Base-by-base conservation (phyloP, 805 yeast species). In the Cyberlindnera mrakii region DNA sequence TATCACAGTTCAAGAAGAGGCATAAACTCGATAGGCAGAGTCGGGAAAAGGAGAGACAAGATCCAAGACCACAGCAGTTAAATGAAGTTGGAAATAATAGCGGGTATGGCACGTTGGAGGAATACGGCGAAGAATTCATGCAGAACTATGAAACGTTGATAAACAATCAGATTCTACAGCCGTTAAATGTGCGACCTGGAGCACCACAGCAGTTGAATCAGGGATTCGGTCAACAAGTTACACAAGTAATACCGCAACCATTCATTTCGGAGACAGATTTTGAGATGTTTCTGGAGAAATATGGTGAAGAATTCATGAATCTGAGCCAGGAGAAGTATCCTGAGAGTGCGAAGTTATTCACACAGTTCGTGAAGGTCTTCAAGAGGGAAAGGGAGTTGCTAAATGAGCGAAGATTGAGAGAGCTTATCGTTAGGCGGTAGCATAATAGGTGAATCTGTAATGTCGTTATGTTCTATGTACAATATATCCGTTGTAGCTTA, bases 1-100 rank as follows among this genome's bases (percentile, higher is more conserved):
- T 78, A 35, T 65, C 75, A 11, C 80, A 75, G 52, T 78, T 78
- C 59, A 78, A 78, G 57, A 77, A 74, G 49, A 60, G 82, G 39
- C 81, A 78, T 52, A 80, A 75, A 1, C 57, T 75, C 34, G 64
- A 65, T 48, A 63, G 59, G 11, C 36, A 20, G 30, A 32, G 31
- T 30, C 35, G 35, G 27, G 40, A 19, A 25, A 37, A 18, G 33
- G 14, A n/a, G n/a, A 29, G 30, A 16, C 19, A 35, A 15, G 30
- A 35, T 20, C 42, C 30, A 23, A 14, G 20, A 16, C 45, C 31
- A 9, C 40, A 23, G 8, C 35, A 33, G 11, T 39, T 30, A 27
- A 30, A n/a, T 13, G 33, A 18, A 11, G 1, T 13, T 20, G 16
- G 37, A 6, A 33, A 29, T 13, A 25, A 15, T 18, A 16, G 31